Evolutionary conservation across 2,329 filamentous ascomycete species (phyloP), one percentile per base, ranked within the genome.

Genomic region (Penicillium crustosum): DNA sequence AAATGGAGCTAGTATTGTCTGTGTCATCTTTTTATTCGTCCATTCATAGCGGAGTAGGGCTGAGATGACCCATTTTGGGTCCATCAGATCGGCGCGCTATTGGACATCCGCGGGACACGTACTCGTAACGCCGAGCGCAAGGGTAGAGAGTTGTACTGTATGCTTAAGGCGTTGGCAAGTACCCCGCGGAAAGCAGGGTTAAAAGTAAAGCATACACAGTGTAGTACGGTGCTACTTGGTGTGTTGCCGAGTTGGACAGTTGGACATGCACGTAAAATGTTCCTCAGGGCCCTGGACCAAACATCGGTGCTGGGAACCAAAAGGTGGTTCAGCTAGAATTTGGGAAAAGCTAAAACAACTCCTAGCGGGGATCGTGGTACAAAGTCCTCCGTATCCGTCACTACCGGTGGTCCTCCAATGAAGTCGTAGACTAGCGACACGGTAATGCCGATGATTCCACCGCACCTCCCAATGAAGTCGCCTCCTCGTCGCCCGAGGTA

Each of bases 21-120:
- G 39, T 52, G 12, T 39, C 21, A 9, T 41, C n/a, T n/a, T 48
- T 6, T 42, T 35, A 64, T 61, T 64, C 49, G 60, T 57, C 48
- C 8, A 54, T 49, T 29, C 27, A 45, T 39, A 47, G 56, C 59
- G 57, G 55, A 61, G 57, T 66, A 64, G 58, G 59, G 63, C 63
- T 65, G 63, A 66, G 41, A 50, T 35, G 55, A 55, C 51, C 57
- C 58, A 47, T 41, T 29, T 29, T 33, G 19, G 41, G 48, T 44
- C 55, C 47, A 52, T 59, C 45, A 41, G 60, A 66, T 64, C 58
- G 42, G 50, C 59, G 60, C 23, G 53, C 58, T 27, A 59, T 61
- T 61, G 60, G 60, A 49, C 25, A 39, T 42, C 15, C 29, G 51
- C 49, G 51, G 63, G 53, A 62, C 62, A 58, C 56, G 61, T 62